These are phyloP conservation scores for Trebouxiophyceae sp. DNA, from an alignment of 163 green algal species.

Conservation along the genomic window DNA sequence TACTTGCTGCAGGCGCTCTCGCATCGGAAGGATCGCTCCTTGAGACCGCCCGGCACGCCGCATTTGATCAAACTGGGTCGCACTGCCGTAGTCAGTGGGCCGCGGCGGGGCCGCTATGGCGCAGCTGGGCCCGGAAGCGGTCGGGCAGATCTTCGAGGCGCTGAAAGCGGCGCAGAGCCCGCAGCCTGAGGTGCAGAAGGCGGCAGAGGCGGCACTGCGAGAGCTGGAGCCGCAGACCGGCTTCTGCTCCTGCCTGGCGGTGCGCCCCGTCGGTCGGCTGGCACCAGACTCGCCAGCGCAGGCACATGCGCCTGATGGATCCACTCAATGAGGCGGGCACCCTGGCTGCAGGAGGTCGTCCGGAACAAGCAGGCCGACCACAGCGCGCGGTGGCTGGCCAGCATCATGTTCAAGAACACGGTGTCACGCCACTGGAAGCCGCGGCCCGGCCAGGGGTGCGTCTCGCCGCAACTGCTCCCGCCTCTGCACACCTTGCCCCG, in stretches of 20 bases:
- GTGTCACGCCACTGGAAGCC: slow-evolving; percentile 68
- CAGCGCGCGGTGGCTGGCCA: slow-evolving; percentile 75
- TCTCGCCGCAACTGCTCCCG: background rate
- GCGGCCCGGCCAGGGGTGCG: slow-evolving; percentile 17
- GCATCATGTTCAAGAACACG: slow-evolving; percentile 89
- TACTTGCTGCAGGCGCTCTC: too few species aligned
- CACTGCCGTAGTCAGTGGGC: too few species aligned
- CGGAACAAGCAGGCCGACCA: slow-evolving; percentile 53
- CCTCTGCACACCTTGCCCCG: background rate
- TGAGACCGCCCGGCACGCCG: too few species aligned
- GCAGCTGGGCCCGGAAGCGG: slow-evolving; percentile 23
- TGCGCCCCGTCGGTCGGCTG: slow-evolving; percentile 23
- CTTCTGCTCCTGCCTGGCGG: slow-evolving; percentile 84
- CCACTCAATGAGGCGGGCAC: background rate
- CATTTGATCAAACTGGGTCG: too few species aligned
- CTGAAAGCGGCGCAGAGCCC: slow-evolving; percentile 46
- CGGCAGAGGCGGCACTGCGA: slow-evolving; percentile 57
- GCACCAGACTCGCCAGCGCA: background rate
- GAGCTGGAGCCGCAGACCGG: slow-evolving; percentile 47
- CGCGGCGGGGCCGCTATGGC: too few species aligned
- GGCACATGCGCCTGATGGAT: background rate
- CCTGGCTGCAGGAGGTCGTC: slow-evolving; percentile 74
- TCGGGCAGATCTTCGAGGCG: slow-evolving; percentile 38
- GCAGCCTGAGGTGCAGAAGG: slow-evolving; percentile 48
- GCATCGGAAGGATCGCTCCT: too few species aligned